A percentile compares a stretch with the other conserved stretches of the same genome.
Evolutionary conservation across 202 grass and related monocot genomes (phyloP).

Genomic region (Alloteropsis angusta): DNA sequence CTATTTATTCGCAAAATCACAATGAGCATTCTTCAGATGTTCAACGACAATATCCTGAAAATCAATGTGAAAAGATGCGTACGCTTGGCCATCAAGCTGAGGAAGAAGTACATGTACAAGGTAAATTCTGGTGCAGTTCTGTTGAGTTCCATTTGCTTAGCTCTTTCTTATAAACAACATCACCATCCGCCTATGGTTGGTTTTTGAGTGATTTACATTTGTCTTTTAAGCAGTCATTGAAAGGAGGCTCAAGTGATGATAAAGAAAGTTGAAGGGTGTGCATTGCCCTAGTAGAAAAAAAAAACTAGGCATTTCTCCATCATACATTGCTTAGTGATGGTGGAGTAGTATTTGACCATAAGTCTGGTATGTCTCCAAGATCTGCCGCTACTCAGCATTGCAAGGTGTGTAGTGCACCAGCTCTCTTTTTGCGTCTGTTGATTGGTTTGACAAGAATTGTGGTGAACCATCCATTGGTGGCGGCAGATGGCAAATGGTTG

Average conservation of each 20-base stretch:
- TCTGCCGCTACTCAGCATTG: neutral
- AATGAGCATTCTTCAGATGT: constrained; percentile 57
- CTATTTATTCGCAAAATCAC: neutral
- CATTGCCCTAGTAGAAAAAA: neutral
- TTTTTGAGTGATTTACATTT: constrained; percentile 5
- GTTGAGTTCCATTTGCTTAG: neutral
- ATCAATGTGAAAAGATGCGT: constrained; percentile 92
- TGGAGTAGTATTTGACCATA: neutral
- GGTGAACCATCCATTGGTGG: neutral
- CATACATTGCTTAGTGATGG: neutral
- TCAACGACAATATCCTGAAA: constrained; percentile 92
- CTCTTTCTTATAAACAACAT: neutral
- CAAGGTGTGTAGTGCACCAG: constrained; percentile 1
- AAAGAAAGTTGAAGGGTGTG: constrained; percentile 17
- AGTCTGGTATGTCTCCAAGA: constrained; percentile 7
- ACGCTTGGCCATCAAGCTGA: constrained; percentile 79
- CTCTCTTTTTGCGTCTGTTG: neutral
- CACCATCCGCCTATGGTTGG: neutral
- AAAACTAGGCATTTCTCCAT: constrained; percentile 4
- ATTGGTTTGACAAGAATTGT: neutral
- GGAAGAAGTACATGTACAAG: constrained; percentile 86
- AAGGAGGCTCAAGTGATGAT: constrained; percentile 29
- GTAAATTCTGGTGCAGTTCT: constrained; percentile 27
- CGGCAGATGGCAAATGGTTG: neutral
- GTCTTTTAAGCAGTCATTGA: constrained; percentile 22